These are phyloP conservation scores for Rubus idaeus DNA, from an alignment of 306 rosid species.

Conservation along the genomic window DNA sequence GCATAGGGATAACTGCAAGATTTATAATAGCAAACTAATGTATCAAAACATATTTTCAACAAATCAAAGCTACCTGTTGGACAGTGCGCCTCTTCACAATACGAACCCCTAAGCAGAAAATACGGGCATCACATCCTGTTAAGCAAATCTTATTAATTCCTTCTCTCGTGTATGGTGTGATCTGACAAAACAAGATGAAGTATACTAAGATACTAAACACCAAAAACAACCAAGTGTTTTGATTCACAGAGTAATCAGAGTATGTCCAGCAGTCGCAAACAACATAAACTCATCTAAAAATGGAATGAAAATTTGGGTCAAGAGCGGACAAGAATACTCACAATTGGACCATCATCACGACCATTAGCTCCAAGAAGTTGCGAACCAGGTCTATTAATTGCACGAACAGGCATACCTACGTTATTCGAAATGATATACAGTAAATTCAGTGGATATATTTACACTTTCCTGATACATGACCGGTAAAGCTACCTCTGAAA, in stretches of 20 bases:
- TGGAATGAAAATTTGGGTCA: slow-evolving; percentile 1
- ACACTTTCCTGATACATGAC: neutral
- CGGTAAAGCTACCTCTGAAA: neutral
- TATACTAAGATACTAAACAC: slow-evolving; percentile 16
- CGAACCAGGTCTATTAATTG: slow-evolving; percentile 86
- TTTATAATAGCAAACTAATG: neutral
- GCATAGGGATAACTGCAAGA: neutral
- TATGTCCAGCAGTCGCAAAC: slow-evolving; percentile 13
- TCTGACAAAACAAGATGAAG: slow-evolving; percentile 57
- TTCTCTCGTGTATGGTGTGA: slow-evolving; percentile 73
- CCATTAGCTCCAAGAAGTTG: slow-evolving; percentile 97
- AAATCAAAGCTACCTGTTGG: slow-evolving; percentile 62
- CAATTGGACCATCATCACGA: slow-evolving; percentile 98
- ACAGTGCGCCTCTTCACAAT: slow-evolving; percentile 74
- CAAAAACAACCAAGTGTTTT: neutral
- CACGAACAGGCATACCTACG: slow-evolving; percentile 82
- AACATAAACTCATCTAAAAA: slow-evolving; percentile 15
- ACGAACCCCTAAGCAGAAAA: slow-evolving; percentile 92
- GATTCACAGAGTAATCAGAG: slow-evolving; percentile 8
- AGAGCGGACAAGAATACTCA: slow-evolving; percentile 37
- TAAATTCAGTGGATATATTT: neutral
- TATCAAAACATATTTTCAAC: neutral
- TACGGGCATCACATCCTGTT: slow-evolving; percentile 84
- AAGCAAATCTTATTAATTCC: slow-evolving; percentile 87
- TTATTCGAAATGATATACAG: slow-evolving; percentile 7